These are phyloP conservation scores for Lachancea meyersii DNA, from an alignment of 805 yeast genomes.

Conservation along the genomic window DNA sequence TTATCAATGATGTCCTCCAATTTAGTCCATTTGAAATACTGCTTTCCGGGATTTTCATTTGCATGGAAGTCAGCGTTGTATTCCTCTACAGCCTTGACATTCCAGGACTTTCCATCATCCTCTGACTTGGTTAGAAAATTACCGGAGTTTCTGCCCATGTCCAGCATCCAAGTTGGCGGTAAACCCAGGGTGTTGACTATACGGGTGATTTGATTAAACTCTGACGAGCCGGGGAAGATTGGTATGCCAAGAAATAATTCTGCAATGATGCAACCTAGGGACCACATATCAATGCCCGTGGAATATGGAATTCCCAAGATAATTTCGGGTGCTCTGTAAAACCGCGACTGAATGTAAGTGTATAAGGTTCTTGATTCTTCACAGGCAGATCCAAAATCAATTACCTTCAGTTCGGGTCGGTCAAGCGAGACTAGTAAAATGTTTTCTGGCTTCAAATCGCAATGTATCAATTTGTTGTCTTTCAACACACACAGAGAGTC, in stretches of 20 bases:
- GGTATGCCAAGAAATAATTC: conserved; percentile 90
- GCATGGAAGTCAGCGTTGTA: conserved; percentile 35
- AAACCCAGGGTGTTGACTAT: conserved; percentile 74
- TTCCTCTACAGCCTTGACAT: conserved; percentile 45
- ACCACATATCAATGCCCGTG: conserved; percentile 95
- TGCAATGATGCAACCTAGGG: conserved; percentile 86
- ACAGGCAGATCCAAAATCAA: conserved; percentile 95
- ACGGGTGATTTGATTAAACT: conserved; percentile 80
- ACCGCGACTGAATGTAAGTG: conserved; percentile 87
- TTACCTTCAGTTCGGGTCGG: conserved; percentile 79
- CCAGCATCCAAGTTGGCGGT: conserved; percentile 96
- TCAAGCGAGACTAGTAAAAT: conserved; percentile 66
- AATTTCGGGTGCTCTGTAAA: conserved; percentile 93
- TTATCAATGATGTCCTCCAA: conserved; percentile 69
- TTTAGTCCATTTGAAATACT: conserved; percentile 63
- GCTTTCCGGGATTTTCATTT: conserved; percentile 73
- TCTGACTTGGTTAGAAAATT: conserved; percentile 42
- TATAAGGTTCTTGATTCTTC: conserved; percentile 84
- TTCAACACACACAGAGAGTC: conserved; percentile 78
- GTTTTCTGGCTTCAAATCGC: conserved; percentile 96
- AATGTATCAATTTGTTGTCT: conserved; percentile 79
- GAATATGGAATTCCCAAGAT: conserved; percentile 88
- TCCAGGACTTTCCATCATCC: conserved; percentile 22
- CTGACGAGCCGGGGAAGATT: conserved; percentile 89
- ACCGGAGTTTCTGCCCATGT: conserved; percentile 80